Percentiles rank a stretch among this genome's conserved stretches.
Evolutionary conservation across 2,329 filamentous ascomycete genomes (phyloP).

Genomic region (Curvularia verruculosa): DNA sequence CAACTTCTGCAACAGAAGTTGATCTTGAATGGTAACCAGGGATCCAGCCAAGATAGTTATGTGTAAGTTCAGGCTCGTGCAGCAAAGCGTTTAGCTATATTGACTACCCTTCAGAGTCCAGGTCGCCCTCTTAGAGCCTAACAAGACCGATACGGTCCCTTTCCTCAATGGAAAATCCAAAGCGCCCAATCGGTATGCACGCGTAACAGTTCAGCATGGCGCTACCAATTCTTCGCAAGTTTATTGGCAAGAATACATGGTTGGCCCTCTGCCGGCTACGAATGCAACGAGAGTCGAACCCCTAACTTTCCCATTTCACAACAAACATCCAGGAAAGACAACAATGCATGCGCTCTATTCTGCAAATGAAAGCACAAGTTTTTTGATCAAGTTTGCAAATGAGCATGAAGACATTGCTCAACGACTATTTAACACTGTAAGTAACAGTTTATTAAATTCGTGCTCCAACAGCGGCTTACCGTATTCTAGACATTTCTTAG

Average conservation of each 20-base stretch:
- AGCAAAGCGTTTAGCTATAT: not conserved
- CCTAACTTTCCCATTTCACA: conserved; percentile 31
- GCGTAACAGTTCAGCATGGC: conserved; percentile 26
- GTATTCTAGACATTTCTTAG: conserved; percentile 21
- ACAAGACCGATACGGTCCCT: conserved; percentile 30
- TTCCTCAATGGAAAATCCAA: conserved; percentile 19
- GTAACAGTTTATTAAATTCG: not conserved
- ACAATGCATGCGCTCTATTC: conserved; percentile 16
- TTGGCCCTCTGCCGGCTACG: conserved; percentile 58
- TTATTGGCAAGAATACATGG: conserved; percentile 53
- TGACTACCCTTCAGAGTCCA: conserved; percentile 13
- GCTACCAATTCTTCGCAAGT: conserved; percentile 32
- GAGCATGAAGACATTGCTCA: conserved; percentile 31
- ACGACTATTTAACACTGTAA: conserved; percentile 32
- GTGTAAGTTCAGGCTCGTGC: conserved; percentile 10
- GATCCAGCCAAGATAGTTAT: conserved; percentile 21
- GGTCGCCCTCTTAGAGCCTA: conserved; percentile 22
- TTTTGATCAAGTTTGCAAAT: conserved; percentile 11
- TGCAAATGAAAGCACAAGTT: conserved; percentile 13
- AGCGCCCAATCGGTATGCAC: conserved; percentile 27
- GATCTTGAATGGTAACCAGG: conserved; percentile 16
- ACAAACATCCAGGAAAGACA: conserved; percentile 22
- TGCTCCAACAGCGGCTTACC: not conserved
- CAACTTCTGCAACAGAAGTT: conserved; percentile 13
- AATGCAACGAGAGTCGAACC: conserved; percentile 44